phyloP scores from a whole-genome alignment of 139 green algal genomes.

The Chlorella ohadii region DNA sequence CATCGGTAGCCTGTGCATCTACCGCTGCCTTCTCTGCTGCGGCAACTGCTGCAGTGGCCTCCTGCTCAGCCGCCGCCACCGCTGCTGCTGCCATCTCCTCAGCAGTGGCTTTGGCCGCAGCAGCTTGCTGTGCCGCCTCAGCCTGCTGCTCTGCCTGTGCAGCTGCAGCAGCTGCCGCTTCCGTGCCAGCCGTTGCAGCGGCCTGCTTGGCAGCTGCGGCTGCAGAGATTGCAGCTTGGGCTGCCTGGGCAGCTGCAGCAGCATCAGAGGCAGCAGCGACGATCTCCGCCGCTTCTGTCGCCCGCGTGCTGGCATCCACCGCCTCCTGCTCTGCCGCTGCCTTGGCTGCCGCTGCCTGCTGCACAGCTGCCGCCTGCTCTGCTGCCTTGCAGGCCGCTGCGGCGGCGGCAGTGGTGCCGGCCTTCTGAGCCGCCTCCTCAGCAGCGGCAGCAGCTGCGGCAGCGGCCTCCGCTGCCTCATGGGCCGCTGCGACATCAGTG shows the following conservation, averaged over 20 bases:
- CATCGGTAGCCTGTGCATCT: background rate
- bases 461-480: background rate
- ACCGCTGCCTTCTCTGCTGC: background rate
- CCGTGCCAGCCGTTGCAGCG: background rate
- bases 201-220: background rate
- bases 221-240: background rate
- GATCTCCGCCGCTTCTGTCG: background rate
- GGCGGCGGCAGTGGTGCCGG: too few relatives aligned
- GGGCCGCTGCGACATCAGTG: background rate
- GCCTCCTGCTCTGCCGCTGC: slow-evolving; percentile 4
- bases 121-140: background rate
- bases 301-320: background rate
- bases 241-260: background rate
- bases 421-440: too few relatives aligned
- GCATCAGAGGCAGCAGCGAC: background rate
- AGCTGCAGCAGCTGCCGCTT: background rate
- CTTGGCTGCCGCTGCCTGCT: background rate
- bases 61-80: background rate
- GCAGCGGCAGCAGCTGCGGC: too few relatives aligned
- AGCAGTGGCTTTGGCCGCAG: background rate
- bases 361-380: background rate
- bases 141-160: background rate
- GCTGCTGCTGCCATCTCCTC: background rate
- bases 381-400: too few relatives aligned
- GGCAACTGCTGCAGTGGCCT: background rate